Evolutionary conservation across 768 basidiomycete genomes (phyloP).

Genomic region (Paxillus rubicundulus): DNA sequence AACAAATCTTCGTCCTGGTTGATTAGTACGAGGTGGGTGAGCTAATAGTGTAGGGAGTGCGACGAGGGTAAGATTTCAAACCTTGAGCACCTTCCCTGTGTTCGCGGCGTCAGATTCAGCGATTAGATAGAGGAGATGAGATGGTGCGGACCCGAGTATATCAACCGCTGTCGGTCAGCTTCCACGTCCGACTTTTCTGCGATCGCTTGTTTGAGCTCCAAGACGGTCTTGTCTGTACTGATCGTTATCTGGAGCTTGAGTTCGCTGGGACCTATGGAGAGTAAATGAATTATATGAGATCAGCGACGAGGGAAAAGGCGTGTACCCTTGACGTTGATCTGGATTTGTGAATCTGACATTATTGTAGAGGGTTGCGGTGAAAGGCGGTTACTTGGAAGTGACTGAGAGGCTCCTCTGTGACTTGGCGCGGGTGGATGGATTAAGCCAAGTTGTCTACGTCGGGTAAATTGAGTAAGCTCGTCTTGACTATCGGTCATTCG

Average conservation of each 20-base stretch:
- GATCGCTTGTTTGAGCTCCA: slow-evolving; percentile 88
- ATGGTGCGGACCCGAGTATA: slow-evolving; percentile 74
- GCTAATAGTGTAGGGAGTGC: neutral
- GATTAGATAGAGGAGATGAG: neutral
- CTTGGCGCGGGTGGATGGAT: neutral
- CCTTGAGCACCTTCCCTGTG: slow-evolving; percentile 72
- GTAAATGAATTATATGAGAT: neutral
- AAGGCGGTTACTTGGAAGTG: neutral
- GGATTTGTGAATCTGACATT: slow-evolving; percentile 61
- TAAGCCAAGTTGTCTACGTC: neutral
- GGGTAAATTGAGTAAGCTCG: neutral
- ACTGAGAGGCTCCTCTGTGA: neutral
- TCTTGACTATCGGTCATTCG: too few species aligned
- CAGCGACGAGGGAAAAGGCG: neutral
- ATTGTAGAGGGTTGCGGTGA: slow-evolving; percentile 36
- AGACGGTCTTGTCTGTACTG: slow-evolving; percentile 76
- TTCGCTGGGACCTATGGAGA: slow-evolving; percentile 73
- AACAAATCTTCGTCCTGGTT: slow-evolving; percentile 77
- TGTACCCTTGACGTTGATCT: slow-evolving; percentile 69
- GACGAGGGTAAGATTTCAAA: slow-evolving; percentile 16
- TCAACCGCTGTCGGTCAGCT: slow-evolving; percentile 84
- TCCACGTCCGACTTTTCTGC: slow-evolving; percentile 82
- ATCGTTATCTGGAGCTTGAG: slow-evolving; percentile 90
- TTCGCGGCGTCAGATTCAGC: neutral
- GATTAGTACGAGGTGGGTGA: slow-evolving; percentile 3